phyloP scores from a whole-genome alignment of 1,284 basidiomycete species.

The Pascua guehoae region DNA sequence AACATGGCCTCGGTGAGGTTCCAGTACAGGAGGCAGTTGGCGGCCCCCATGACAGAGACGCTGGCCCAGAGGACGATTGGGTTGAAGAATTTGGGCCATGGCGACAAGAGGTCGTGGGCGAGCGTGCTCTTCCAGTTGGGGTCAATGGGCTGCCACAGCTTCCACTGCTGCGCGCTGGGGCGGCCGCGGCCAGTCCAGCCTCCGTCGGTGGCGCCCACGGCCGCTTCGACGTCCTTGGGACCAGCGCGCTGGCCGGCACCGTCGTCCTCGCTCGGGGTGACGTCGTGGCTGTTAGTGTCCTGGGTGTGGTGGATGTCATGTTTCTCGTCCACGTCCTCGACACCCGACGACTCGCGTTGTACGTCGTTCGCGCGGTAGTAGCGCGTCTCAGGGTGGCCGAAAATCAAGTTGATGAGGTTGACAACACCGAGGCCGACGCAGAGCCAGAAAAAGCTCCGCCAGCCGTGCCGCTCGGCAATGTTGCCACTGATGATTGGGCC shows the following conservation, averaged over 20 bases:
- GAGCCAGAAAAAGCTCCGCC: conserved; percentile 16
- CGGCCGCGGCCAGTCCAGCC: not conserved
- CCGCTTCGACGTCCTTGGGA: no score
- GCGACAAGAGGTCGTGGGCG: conserved; percentile 10
- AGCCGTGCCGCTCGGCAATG: conserved; percentile 9
- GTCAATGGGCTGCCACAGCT: conserved; percentile 14
- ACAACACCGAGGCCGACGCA: conserved; percentile 1
- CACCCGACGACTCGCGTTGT: no score
- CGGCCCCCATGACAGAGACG: conserved; percentile 2
- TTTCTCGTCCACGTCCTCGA: no score
- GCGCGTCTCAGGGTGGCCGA: conserved; percentile 12
- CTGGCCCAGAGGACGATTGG: conserved; percentile 19
- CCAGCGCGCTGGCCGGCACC: no score
- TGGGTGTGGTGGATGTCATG: no score
- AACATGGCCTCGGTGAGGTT: conserved; percentile 10
- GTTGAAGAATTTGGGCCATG: conserved; percentile 15
- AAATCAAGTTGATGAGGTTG: conserved; percentile 4
- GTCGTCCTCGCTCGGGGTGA: no score
- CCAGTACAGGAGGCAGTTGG: conserved; percentile 14
- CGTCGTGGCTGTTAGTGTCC: no score
- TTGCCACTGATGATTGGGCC: conserved; percentile 14
- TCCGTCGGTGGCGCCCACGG: no score
- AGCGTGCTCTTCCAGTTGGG: conserved; percentile 11
- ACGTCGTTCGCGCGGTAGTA: not conserved
- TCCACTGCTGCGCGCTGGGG: conserved; percentile 6